Conservation (phyloP, 345 rosid genomes). For the Geranium brycei region DNA sequence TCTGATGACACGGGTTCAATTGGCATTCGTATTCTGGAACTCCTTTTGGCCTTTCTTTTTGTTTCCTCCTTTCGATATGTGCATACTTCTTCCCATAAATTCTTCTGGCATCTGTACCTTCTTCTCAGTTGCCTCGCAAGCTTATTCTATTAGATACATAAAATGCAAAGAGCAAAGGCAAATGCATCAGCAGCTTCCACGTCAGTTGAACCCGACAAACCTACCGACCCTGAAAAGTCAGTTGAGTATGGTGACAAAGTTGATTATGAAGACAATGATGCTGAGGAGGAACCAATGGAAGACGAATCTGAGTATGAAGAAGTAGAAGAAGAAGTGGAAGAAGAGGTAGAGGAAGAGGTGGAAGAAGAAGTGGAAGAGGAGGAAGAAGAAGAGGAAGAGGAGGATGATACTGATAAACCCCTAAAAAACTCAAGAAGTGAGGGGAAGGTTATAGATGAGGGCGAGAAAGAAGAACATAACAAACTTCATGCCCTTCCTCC, state of each 20-base stretch:
- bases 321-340: conserved; percentile 15
- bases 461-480: conserved; percentile 44
- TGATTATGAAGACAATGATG: conserved; percentile 48
- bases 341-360: conserved; percentile 41
- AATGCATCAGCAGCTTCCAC: conserved; percentile 36
- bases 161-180: conserved; percentile 69
- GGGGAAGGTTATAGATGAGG: conserved; percentile 28
- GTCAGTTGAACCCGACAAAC: conserved; percentile 19
- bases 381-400: conserved; percentile 40
- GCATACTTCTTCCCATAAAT: conserved; percentile 56
- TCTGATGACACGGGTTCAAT: conserved; percentile 42
- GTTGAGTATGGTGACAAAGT: conserved; percentile 55
- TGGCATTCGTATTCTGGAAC: conserved; percentile 44
- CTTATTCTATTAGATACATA: conserved; percentile 55
- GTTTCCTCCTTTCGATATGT: conserved; percentile 59
- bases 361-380: conserved; percentile 49
- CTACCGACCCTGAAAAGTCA: conserved; percentile 19
- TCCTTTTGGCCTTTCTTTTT: conserved; percentile 74
- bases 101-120: conserved; percentile 84
- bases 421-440: conserved; percentile 16
- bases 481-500: conserved; percentile 81
- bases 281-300: conserved; percentile 55
- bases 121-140: conserved; percentile 76
- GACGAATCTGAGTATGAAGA: conserved; percentile 79
- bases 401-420: neutral